phyloP scores from a whole-genome alignment of 129 eudicot genomes.

The Flaveria trinervia region DNA sequence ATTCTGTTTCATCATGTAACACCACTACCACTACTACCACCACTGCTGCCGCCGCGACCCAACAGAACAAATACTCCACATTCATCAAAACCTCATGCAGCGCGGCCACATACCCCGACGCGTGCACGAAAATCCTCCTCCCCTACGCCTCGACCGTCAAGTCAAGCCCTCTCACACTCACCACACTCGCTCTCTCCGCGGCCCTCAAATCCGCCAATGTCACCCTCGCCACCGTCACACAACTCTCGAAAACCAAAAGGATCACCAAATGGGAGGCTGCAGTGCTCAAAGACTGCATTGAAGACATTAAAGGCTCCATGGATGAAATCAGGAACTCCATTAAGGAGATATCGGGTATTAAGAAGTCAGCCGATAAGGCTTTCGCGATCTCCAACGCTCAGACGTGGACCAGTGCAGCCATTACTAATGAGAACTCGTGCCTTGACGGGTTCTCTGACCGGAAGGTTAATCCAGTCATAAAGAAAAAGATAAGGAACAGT shows the following conservation, averaged over 20 bases:
- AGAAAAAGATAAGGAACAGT: constrained; percentile 47
- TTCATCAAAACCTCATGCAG: constrained; percentile 65
- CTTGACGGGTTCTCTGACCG: constrained; percentile 59
- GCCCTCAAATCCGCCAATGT: constrained; percentile 51
- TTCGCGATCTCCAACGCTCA: constrained; percentile 64
- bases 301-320: constrained; percentile 50
- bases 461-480: constrained; percentile 38
- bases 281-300: constrained; percentile 60
- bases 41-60: constrained; percentile 4
- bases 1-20: background rate
- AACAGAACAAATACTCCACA: constrained; percentile 35
- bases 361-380: constrained; percentile 30
- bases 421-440: constrained; percentile 78
- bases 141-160: constrained; percentile 65
- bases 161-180: constrained; percentile 41
- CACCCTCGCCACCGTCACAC: constrained; percentile 43
- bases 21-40: background rate
- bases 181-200: constrained; percentile 46
- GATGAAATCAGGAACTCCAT: constrained; percentile 53
- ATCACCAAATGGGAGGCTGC: constrained; percentile 50
- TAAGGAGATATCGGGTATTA: constrained; percentile 42
- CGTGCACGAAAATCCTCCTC: constrained; percentile 53
- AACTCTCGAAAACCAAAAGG: constrained; percentile 30
- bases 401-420: constrained; percentile 82
- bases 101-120: constrained; percentile 57